Conservation (phyloP, 192 early-diverging fungal species). For the Linnemannia schmuckeri region DNA sequence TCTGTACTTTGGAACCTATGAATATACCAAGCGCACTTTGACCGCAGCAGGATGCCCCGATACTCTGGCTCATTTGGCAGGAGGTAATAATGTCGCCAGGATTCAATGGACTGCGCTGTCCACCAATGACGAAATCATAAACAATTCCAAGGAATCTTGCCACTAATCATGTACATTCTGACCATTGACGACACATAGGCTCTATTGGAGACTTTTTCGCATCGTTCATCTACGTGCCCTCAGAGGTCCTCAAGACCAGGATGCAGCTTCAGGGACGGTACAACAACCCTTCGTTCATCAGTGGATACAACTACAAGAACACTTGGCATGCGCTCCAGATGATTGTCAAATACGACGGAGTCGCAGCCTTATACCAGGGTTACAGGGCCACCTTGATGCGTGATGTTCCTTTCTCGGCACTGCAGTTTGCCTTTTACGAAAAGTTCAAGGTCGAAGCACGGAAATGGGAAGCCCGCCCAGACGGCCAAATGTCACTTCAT, state of each 20-base stretch:
- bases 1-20: conserved; percentile 71
- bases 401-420: conserved; percentile 70
- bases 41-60: conserved; percentile 64
- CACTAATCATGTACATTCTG: not conserved
- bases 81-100: conserved; percentile 38
- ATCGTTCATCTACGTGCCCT: conserved; percentile 71
- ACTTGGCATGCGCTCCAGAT: conserved; percentile 70
- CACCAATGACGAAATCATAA: not conserved
- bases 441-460: conserved; percentile 68
- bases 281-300: conserved; percentile 77
- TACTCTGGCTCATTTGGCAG: conserved; percentile 64
- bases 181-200: conserved; percentile 17
- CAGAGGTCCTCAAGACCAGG: conserved; percentile 79
- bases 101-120: not conserved
- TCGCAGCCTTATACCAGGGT: conserved; percentile 69
- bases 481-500: conserved; percentile 59
- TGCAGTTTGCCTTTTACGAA: conserved; percentile 74
- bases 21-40: conserved; percentile 67
- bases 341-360: conserved; percentile 75
- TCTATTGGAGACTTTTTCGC: conserved; percentile 69
- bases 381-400: conserved; percentile 68
- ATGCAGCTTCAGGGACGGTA: conserved; percentile 84
- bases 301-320: conserved; percentile 79
- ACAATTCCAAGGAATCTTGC: not conserved
- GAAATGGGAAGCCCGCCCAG: conserved; percentile 46